Evolutionary conservation across 371 early-diverging fungal species (phyloP).

Genomic region (Capniomyces stellatus): DNA sequence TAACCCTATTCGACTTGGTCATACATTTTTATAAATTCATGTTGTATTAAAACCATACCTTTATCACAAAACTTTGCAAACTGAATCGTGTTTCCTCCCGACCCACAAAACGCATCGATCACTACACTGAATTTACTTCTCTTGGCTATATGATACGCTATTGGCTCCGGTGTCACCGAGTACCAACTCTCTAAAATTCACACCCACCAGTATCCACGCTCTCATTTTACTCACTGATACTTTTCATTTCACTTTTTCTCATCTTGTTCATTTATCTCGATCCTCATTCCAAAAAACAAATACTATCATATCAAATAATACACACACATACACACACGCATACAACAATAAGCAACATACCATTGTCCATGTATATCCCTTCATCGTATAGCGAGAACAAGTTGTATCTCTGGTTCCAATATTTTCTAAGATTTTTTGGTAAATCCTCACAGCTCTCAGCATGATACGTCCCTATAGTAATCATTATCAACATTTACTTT

Average conservation of each 20-base stretch:
- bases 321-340: too few relatives aligned
- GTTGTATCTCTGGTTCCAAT: conserved; percentile 65
- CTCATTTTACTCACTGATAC: too few relatives aligned
- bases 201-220: too few relatives aligned
- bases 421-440: conserved; percentile 34
- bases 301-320: too few relatives aligned
- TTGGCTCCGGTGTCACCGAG: conserved; percentile 85
- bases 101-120: conserved; percentile 89
- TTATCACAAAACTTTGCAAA: conserved; percentile 70
- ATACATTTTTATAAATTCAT: too few relatives aligned
- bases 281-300: too few relatives aligned
- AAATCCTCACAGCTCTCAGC: conserved; percentile 6
- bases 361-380: conserved; percentile 67
- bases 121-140: conserved; percentile 42
- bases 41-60: too few relatives aligned
- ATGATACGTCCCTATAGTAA: not conserved
- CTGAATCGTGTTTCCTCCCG: conserved; percentile 91
- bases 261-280: too few relatives aligned
- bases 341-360: conserved; percentile 17
- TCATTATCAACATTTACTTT: too few relatives aligned
- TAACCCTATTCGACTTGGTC: too few relatives aligned
- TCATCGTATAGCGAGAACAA: conserved; percentile 71
- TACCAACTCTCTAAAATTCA: conserved; percentile 74
- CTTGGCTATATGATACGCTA: conserved; percentile 67
- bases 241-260: too few relatives aligned